Conservation (phyloP, 495 filamentous ascomycete species). For the Acidomyces sp. region DNA sequence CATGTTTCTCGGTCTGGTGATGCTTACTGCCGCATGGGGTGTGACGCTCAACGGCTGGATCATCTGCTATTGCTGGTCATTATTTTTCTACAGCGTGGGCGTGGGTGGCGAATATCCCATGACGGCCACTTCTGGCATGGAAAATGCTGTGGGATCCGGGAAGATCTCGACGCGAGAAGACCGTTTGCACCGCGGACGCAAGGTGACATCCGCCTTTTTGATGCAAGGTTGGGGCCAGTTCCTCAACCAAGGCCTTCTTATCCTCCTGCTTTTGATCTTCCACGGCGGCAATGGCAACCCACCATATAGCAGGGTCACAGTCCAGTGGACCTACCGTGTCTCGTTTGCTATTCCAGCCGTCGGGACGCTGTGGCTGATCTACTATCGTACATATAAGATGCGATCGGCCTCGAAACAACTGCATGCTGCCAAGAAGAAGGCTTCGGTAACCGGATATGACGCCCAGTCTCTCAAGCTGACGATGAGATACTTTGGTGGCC, state of each 20-base stretch:
- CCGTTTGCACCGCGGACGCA: constrained; percentile 81
- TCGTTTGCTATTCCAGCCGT: constrained; percentile 75
- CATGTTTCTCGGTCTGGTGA: constrained; percentile 79
- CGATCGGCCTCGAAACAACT: constrained; percentile 60
- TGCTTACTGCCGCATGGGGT: constrained; percentile 81
- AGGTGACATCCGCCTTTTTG: constrained; percentile 82
- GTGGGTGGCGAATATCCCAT: constrained; percentile 93
- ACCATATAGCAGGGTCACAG: constrained; percentile 55
- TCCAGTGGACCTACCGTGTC: constrained; percentile 75
- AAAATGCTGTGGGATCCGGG: constrained; percentile 72
- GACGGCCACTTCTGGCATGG: constrained; percentile 90
- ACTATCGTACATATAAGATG: constrained; percentile 88
- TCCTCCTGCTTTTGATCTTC: constrained; percentile 67
- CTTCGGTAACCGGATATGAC: constrained; percentile 77
- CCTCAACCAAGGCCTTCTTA: constrained; percentile 74
- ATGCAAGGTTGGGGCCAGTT: constrained; percentile 98
- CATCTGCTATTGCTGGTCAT: constrained; percentile 78
- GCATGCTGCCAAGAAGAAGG: constrained; percentile 64
- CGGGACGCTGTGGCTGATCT: constrained; percentile 82
- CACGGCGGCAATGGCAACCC: constrained; percentile 57
- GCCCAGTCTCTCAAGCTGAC: constrained; percentile 61
- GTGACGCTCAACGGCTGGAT: constrained; percentile 72
- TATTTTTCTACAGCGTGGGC: constrained; percentile 84
- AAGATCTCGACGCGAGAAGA: constrained; percentile 79
- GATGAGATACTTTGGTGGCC: constrained; percentile 65